Conservation (phyloP, 805 yeast species). For the Tetrapisispora taiwanensis region DNA sequence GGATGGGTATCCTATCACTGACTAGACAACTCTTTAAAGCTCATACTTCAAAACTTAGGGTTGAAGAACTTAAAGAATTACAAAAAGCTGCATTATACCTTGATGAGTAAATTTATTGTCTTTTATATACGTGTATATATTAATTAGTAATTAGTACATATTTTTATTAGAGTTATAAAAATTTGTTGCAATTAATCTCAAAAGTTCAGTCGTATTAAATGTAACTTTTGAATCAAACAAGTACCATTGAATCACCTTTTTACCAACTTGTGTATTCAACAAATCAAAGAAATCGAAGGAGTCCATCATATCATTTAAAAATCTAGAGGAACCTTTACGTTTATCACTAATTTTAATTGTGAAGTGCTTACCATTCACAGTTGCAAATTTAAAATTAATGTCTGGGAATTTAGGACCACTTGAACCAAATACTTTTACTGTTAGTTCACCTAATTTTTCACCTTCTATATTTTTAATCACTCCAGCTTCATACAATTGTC, state of each 20-base stretch:
- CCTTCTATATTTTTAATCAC: conserved; percentile 55
- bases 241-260: conserved; percentile 39
- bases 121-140: neutral
- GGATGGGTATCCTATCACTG: conserved; percentile 17
- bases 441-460: conserved; percentile 31
- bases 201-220: conserved; percentile 58
- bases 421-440: conserved; percentile 31
- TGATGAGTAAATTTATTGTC: neutral
- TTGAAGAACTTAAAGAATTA: conserved; percentile 13
- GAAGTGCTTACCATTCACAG: conserved; percentile 60
- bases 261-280: conserved; percentile 64
- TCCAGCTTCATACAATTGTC: conserved; percentile 63
- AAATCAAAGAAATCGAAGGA: conserved; percentile 61
- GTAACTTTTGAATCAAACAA: conserved; percentile 59
- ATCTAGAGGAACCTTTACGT: conserved; percentile 21
- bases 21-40: conserved; percentile 10
- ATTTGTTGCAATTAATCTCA: conserved; percentile 61
- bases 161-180: conserved; percentile 30
- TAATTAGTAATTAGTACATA: neutral
- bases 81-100: neutral
- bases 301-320: conserved; percentile 27
- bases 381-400: conserved; percentile 62
- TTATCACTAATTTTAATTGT: conserved; percentile 45
- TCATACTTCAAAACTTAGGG: conserved; percentile 12
- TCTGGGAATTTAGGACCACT: conserved; percentile 49